Base-by-base conservation (phyloP, 164 flowering plant genomes). In the Sedum album region DNA sequence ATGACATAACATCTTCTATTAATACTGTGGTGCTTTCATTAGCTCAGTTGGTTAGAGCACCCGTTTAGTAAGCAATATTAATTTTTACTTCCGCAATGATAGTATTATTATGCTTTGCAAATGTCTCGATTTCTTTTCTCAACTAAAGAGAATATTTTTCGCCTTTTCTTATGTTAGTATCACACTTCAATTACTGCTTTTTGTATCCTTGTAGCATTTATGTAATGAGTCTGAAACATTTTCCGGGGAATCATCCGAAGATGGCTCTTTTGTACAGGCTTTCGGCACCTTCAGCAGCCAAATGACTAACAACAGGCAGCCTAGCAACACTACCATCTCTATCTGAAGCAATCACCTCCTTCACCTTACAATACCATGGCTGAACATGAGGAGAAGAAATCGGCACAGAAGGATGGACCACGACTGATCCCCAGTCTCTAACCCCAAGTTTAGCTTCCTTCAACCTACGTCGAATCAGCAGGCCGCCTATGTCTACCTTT, bases 11-110 rank as follows among this genome's bases (percentile, higher is more conserved):
- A n/a, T n/a, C n/a, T n/a, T n/a, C n/a, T n/a, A n/a, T n/a, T n/a
- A n/a, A n/a, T n/a, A n/a, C n/a, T n/a, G n/a, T n/a, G n/a, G n/a
- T n/a, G n/a, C n/a, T n/a, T n/a, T n/a, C n/a, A n/a, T n/a, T 79
- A 82, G 81, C 84, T 82, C 82, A 82, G 84, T 77, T 79, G 87
- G 97, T 89, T 91, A 91, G 96, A 91, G 94, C 97, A 89, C 89
- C 96, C 96, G 88, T 89, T 91, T 89, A 86, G 96, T 89, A 89
- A 91, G 96, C 92, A n/a, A n/a, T n/a, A n/a, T n/a, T n/a, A n/a
- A n/a, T n/a, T n/a, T n/a, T n/a, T n/a, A n/a, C n/a, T n/a, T n/a
- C n/a, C n/a, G n/a, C n/a, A n/a, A n/a, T n/a, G n/a, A n/a, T n/a
- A n/a, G n/a, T n/a, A n/a, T n/a, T n/a, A n/a, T n/a, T n/a, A n/a